Percentiles rank a stretch among this genome's conserved stretches.
phyloP scores from a whole-genome alignment of 306 rosid species.

The Acacia acuminata region DNA sequence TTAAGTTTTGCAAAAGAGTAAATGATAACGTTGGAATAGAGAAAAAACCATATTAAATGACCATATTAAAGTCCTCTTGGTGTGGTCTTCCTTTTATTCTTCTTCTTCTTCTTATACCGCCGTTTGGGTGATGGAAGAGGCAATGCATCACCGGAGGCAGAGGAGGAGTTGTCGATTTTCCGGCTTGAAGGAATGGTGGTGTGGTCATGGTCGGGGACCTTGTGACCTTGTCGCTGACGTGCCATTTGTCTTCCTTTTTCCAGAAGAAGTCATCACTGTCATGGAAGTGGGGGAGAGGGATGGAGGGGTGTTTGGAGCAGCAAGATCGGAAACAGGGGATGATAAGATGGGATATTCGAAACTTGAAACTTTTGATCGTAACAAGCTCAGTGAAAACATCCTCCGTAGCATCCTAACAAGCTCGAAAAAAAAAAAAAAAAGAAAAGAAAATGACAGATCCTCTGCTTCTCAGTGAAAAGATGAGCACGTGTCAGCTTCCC shows the following conservation, averaged over 20 bases:
- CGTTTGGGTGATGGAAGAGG: slow-evolving; percentile 35
- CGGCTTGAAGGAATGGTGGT: slow-evolving; percentile 34
- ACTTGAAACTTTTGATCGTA: slow-evolving; percentile 39
- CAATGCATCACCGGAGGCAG: slow-evolving; percentile 27
- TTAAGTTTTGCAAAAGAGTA: too few species aligned
- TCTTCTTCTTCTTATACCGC: slow-evolving; percentile 31
- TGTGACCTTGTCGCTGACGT: slow-evolving; percentile 48
- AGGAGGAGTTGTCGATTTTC: slow-evolving; percentile 49
- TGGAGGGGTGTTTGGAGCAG: slow-evolving; percentile 40
- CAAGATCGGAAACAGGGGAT: slow-evolving; percentile 51
- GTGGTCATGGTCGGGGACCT: neutral
- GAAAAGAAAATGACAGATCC: too few species aligned
- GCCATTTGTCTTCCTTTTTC: slow-evolving; percentile 50
- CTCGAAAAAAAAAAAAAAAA: too few species aligned
- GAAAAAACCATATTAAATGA: too few species aligned
- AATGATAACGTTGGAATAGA: too few species aligned
- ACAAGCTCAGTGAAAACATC: too few species aligned
- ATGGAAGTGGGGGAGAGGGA: slow-evolving; percentile 36
- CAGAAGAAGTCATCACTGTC: slow-evolving; percentile 40
- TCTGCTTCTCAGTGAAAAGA: too few species aligned
- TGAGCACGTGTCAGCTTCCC: too few species aligned
- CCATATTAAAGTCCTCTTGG: too few species aligned
- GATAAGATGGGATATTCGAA: slow-evolving; percentile 49
- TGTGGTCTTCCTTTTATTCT: too few species aligned
- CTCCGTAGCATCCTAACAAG: too few species aligned